Percentiles rank a stretch among this genome's conserved stretches.
phyloP scores from a whole-genome alignment of 805 yeast genomes.

The Hanseniaspora valbyensis region DNA sequence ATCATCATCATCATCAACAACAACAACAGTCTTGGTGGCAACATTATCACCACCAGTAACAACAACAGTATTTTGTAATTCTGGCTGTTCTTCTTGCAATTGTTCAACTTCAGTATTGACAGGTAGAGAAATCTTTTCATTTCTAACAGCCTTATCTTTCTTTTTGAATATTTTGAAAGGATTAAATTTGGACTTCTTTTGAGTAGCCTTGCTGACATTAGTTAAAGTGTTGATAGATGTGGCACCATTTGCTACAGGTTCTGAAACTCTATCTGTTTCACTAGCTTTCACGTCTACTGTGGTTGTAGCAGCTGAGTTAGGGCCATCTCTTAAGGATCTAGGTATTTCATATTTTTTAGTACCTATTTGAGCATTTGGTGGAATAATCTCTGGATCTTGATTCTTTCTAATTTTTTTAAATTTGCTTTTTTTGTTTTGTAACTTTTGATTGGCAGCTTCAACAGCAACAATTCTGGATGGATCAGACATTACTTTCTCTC shows the following conservation, averaged over 20 bases:
- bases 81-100: too few species aligned
- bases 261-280: background rate
- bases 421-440: background rate
- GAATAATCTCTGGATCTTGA: background rate
- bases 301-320: background rate
- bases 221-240: background rate
- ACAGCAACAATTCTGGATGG: background rate
- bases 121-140: too few species aligned
- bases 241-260: background rate
- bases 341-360: background rate
- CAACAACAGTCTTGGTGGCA: background rate
- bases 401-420: background rate
- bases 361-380: background rate
- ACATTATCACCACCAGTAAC: background rate
- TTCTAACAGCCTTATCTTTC: background rate
- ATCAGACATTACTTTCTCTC: constrained; percentile 27
- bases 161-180: background rate
- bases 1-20: background rate
- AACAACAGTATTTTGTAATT: too few species aligned
- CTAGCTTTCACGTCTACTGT: background rate
- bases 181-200: background rate
- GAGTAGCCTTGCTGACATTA: background rate
- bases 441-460: background rate
- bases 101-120: too few species aligned
- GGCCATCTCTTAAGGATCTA: background rate